These are phyloP conservation scores for Penicillium odoratum DNA, from an alignment of 495 filamentous ascomycete genomes.

Conservation along the genomic window DNA sequence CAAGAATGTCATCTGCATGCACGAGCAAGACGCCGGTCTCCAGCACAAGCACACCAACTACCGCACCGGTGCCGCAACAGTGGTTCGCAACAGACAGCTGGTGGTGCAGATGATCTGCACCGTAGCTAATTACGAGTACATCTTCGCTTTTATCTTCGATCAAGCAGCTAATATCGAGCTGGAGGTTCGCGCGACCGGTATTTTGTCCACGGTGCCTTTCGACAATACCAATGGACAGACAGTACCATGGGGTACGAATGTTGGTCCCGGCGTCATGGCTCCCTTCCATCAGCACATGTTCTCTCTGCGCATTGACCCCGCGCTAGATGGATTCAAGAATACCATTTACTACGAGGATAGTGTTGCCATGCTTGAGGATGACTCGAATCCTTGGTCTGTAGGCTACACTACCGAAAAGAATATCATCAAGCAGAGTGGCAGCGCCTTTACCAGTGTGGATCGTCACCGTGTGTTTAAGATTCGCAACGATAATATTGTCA, in stretches of 20 bases:
- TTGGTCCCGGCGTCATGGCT: conserved; percentile 80
- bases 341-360: conserved; percentile 71
- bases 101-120: conserved; percentile 75
- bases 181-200: conserved; percentile 86
- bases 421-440: conserved; percentile 59
- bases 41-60: conserved; percentile 73
- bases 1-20: conserved; percentile 63
- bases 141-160: conserved; percentile 82
- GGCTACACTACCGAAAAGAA: conserved; percentile 71
- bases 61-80: conserved; percentile 57
- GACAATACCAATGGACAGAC: conserved; percentile 52
- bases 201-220: conserved; percentile 80
- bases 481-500: conserved; percentile 65
- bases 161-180: conserved; percentile 79
- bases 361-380: conserved; percentile 68
- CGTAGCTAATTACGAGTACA: conserved; percentile 82
- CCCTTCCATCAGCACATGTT: conserved; percentile 88
- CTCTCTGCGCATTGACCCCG: conserved; percentile 82
- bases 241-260: conserved; percentile 77
- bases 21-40: conserved; percentile 69
- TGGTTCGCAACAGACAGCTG: conserved; percentile 61
- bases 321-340: conserved; percentile 72
- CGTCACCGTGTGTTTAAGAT: conserved; percentile 80
- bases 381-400: conserved; percentile 70
- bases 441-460: conserved; percentile 60